phyloP scores from a whole-genome alignment of 257 asterid genomes.

The Penstemon eatonii region DNA sequence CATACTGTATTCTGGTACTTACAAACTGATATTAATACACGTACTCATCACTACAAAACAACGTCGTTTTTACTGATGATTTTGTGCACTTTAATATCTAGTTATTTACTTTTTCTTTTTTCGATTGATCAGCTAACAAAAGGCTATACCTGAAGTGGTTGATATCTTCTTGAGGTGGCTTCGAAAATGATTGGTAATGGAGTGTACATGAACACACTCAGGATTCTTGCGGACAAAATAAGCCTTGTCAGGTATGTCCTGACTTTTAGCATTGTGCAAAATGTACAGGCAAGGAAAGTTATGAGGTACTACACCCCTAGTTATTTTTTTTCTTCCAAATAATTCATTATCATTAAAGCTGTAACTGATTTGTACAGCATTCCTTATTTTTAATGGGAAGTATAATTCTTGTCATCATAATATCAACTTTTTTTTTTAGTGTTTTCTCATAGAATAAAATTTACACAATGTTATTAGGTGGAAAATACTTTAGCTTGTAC shows the following conservation, averaged over 20 bases:
- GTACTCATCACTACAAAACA: background rate
- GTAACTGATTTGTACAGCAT: slow-evolving; percentile 43
- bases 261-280: slow-evolving; percentile 5
- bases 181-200: slow-evolving; percentile 2
- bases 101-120: background rate
- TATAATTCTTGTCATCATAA: slow-evolving; percentile 6
- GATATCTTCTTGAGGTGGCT: slow-evolving; percentile 2
- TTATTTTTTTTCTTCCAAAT: background rate
- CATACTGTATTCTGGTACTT: background rate
- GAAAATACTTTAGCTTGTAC: background rate
- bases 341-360: slow-evolving; percentile 8
- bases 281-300: slow-evolving; percentile 11
- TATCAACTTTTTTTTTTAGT: background rate
- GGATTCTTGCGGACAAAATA: background rate
- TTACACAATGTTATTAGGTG: background rate
- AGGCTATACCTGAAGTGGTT: background rate
- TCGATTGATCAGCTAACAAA: slow-evolving; percentile 22
- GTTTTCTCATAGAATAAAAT: slow-evolving; percentile 5
- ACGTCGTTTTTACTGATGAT: background rate
- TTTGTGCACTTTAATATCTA: background rate
- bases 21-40: background rate
- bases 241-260: background rate
- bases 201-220: background rate
- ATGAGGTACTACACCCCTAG: slow-evolving; percentile 3
- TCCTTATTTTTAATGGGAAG: slow-evolving; percentile 5